Conservation (phyloP, 805 yeast species). For the Ogataea paradorogensis region DNA sequence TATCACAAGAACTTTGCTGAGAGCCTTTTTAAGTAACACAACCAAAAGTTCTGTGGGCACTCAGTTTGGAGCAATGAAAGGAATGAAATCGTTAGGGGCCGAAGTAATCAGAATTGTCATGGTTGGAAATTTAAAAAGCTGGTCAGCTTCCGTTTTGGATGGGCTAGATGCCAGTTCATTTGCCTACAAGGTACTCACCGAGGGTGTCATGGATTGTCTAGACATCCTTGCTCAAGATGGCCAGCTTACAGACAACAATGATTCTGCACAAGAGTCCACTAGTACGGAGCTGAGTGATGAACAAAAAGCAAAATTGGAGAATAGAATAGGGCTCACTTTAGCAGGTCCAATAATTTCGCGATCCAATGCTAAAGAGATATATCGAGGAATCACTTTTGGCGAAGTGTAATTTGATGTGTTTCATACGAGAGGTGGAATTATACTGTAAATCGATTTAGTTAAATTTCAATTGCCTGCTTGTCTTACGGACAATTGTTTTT, state of each 20-base stretch:
- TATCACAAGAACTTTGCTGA: slow-evolving; percentile 85
- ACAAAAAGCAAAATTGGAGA: slow-evolving; percentile 39
- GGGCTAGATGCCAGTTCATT: slow-evolving; percentile 22
- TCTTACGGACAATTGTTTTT: slow-evolving; percentile 1
- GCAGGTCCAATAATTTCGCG: slow-evolving; percentile 48
- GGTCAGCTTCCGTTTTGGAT: slow-evolving; percentile 62
- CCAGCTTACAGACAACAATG: slow-evolving; percentile 18
- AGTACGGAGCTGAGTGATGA: slow-evolving; percentile 30
- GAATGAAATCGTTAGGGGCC: slow-evolving; percentile 77
- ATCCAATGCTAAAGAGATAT: slow-evolving; percentile 48
- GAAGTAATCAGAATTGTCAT: slow-evolving; percentile 84
- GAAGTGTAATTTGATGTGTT: neutral
- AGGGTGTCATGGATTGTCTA: slow-evolving; percentile 55
- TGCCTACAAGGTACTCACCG: slow-evolving; percentile 33
- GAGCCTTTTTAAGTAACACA: slow-evolving; percentile 75
- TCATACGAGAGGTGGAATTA: neutral
- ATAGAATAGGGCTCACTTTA: slow-evolving; percentile 60
- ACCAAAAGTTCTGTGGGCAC: slow-evolving; percentile 82
- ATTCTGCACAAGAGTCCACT: slow-evolving; percentile 35
- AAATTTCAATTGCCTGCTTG: slow-evolving; percentile 24
- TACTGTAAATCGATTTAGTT: slow-evolving; percentile 3
- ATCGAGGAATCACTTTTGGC: slow-evolving; percentile 72
- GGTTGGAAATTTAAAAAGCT: slow-evolving; percentile 77
- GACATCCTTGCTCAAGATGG: slow-evolving; percentile 42
- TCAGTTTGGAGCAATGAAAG: slow-evolving; percentile 86